Percentiles rank a stretch among this genome's conserved stretches.
phyloP scores from a whole-genome alignment of 2,329 filamentous ascomycete genomes.

The Alternaria postmessia region DNA sequence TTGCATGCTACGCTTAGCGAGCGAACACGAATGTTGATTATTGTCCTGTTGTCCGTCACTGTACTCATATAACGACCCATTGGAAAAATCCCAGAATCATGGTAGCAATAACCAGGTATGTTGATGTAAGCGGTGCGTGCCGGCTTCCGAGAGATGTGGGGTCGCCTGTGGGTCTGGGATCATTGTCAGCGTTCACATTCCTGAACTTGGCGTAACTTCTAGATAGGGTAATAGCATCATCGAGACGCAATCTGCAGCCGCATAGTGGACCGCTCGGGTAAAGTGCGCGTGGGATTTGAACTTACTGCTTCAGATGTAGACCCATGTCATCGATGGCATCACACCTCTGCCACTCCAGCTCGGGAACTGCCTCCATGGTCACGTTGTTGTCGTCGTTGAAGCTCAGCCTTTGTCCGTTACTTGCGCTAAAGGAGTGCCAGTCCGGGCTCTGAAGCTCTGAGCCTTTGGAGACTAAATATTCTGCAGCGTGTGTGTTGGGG shows the following conservation, averaged over 20 bases:
- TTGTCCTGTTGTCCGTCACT: background rate
- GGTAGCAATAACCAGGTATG: constrained; percentile 9
- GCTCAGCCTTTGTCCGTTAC: constrained; percentile 30
- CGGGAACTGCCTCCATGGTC: constrained; percentile 38
- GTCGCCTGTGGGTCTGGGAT: constrained; percentile 1
- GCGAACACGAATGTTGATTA: background rate
- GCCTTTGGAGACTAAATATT: constrained; percentile 27
- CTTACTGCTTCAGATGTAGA: constrained; percentile 43
- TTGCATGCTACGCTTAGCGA: background rate
- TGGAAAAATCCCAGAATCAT: constrained; percentile 19
- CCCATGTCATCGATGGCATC: constrained; percentile 36
- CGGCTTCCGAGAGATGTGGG: constrained; percentile 11
- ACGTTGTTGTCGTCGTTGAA: constrained; percentile 42
- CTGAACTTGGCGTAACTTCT: constrained; percentile 5
- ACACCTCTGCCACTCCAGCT: constrained; percentile 35
- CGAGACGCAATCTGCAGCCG: background rate
- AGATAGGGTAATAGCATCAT: background rate
- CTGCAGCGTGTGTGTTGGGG: constrained; percentile 50
- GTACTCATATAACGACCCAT: constrained; percentile 22
- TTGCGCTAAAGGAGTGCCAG: constrained; percentile 38
- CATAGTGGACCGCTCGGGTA: background rate
- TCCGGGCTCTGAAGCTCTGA: constrained; percentile 30
- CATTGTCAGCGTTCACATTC: constrained; percentile 20
- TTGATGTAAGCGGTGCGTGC: constrained; percentile 10
- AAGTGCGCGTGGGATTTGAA: background rate